phyloP scores from a whole-genome alignment of 345 rosid genomes.

The Eucalyptus leucophloia region DNA sequence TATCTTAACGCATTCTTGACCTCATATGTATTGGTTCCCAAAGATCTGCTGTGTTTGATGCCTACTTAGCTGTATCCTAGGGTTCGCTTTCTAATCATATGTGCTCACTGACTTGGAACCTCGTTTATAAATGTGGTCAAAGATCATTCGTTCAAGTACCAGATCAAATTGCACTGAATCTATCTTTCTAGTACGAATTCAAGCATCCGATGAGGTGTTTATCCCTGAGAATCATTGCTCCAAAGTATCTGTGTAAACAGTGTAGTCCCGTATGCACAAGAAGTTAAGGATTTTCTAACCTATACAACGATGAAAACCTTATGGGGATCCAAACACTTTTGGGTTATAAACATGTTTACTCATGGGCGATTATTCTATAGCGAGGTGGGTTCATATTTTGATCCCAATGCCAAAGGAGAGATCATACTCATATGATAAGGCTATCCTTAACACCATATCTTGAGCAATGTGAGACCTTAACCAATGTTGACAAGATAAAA shows the following conservation, averaged over 20 bases:
- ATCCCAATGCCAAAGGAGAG: not conserved
- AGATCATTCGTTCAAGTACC: not conserved
- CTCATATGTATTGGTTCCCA: not conserved
- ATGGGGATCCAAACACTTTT: not conserved
- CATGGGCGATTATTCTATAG: not conserved
- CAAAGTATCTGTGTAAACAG: not conserved
- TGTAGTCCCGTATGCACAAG: not conserved
- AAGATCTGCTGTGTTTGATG: not conserved
- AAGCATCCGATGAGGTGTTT: not conserved
- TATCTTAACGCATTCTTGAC: not conserved
- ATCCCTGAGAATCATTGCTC: not conserved
- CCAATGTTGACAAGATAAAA: not conserved
- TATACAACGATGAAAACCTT: not conserved
- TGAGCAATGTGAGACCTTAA: not conserved
- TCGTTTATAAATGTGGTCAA: not conserved
- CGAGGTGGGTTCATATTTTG: not conserved
- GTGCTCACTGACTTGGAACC: not conserved
- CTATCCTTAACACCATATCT: not conserved
- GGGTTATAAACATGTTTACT: not conserved
- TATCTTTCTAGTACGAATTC: not conserved
- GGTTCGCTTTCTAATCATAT: not conserved
- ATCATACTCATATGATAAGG: not conserved
- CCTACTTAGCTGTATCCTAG: not conserved
- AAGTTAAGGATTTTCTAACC: not conserved
- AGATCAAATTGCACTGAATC: not conserved